Conservation (phyloP, 805 yeast species). For the Candida pseudofarinosa region DNA sequence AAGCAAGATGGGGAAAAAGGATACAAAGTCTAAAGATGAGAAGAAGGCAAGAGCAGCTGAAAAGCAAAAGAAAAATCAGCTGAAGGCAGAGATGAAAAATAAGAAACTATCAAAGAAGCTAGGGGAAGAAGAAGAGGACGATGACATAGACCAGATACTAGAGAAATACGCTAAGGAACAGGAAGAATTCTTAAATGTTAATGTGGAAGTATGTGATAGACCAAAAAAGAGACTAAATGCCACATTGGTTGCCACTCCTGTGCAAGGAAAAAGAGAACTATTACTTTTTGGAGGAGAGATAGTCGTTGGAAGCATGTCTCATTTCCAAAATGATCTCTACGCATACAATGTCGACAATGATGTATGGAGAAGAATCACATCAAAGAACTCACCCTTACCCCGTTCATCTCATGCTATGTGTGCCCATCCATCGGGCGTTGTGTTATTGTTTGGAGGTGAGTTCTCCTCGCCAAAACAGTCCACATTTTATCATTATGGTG, state of each 20-base stretch:
- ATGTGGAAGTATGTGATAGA: slow-evolving; percentile 49
- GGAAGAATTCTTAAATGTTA: slow-evolving; percentile 68
- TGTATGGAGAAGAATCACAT: slow-evolving; percentile 72
- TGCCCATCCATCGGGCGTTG: slow-evolving; percentile 85
- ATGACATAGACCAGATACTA: slow-evolving; percentile 80
- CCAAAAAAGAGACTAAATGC: slow-evolving; percentile 75
- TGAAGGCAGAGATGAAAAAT: slow-evolving; percentile 69
- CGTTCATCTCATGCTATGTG: slow-evolving; percentile 93
- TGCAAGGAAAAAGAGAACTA: slow-evolving; percentile 72
- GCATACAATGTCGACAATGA: slow-evolving; percentile 73
- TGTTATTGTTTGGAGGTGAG: slow-evolving; percentile 92
- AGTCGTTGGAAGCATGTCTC: slow-evolving; percentile 47
- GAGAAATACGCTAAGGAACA: slow-evolving; percentile 78
- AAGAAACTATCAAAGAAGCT: slow-evolving; percentile 71
- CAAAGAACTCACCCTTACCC: slow-evolving; percentile 88
- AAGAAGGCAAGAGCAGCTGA: slow-evolving; percentile 85
- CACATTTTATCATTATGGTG: slow-evolving; percentile 94
- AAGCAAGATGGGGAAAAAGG: slow-evolving; percentile 73
- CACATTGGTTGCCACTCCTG: slow-evolving; percentile 69
- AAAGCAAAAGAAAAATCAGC: slow-evolving; percentile 69
- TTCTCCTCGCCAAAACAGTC: slow-evolving; percentile 94
- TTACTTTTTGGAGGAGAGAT: slow-evolving; percentile 88
- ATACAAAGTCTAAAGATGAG: slow-evolving; percentile 83
- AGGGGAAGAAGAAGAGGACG: slow-evolving; percentile 80
- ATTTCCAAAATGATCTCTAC: slow-evolving; percentile 77